phyloP scores from a whole-genome alignment of 805 yeast genomes.

The Jamesozyma gamospora region DNA sequence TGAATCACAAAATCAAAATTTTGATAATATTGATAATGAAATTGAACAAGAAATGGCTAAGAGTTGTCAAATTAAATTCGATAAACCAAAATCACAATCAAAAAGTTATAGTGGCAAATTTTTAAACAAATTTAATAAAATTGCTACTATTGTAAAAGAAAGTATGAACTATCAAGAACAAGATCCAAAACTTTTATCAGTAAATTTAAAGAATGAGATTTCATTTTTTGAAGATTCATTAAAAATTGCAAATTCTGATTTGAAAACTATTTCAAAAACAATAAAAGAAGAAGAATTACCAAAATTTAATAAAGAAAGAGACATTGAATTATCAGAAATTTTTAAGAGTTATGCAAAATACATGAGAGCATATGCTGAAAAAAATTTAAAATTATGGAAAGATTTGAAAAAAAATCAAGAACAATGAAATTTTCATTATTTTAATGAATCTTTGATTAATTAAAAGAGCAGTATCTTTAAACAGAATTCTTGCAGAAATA shows the following conservation, averaged over 20 bases:
- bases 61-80: slow-evolving; percentile 15
- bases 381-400: slow-evolving; percentile 24
- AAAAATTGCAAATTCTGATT: slow-evolving; percentile 24
- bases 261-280: slow-evolving; percentile 21
- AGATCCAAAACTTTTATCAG: slow-evolving; percentile 16
- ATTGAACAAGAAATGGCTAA: slow-evolving; percentile 16
- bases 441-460: too few species aligned
- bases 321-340: slow-evolving; percentile 17
- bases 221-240: slow-evolving; percentile 15
- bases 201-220: slow-evolving; percentile 19
- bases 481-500: too few species aligned
- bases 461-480: too few species aligned
- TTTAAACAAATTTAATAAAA: slow-evolving; percentile 21
- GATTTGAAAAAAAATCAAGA: slow-evolving; percentile 11
- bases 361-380: slow-evolving; percentile 22
- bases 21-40: slow-evolving; percentile 16
- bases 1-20: slow-evolving; percentile 17
- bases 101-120: slow-evolving; percentile 19
- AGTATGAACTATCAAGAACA: slow-evolving; percentile 25
- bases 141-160: slow-evolving; percentile 27
- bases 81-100: slow-evolving; percentile 5
- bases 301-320: slow-evolving; percentile 18
- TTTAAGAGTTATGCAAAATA: slow-evolving; percentile 22
- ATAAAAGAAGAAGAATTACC: slow-evolving; percentile 28
- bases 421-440: background rate